Evolutionary conservation across 169 alveolate species (phyloP), one percentile per base, ranked within the genome.

Genomic region (Plasmodium inui): DNA sequence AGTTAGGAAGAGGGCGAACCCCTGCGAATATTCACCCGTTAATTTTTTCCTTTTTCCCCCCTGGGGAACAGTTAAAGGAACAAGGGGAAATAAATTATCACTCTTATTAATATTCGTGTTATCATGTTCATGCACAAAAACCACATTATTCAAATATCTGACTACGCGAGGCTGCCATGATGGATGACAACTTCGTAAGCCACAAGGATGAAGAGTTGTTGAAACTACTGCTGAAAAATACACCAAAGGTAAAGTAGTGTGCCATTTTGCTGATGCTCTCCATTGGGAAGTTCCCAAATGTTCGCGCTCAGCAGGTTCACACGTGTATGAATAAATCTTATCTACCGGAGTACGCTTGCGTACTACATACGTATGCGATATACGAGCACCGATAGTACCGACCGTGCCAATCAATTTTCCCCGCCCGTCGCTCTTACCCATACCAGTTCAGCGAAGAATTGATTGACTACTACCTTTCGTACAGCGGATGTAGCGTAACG

Each of bases 111-210:
- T 50, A 50, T 50, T 50, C 61, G 22, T 50, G 61, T 50, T 50
- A 1, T 50, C 22, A 50, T 50, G 61, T 12, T 50, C 61, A 83
- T 83, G 53, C 73, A 22, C n/a, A 30, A 61, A 32, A 83, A 12
- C 5, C 19, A 30, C 8, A 41, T 50, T 28, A 14, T 53, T 14
- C 72, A 73, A 85, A 34, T 26, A 10, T 46, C 82, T 70, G 37
- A n/a, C 72, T 34, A 3, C 30, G 34, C 44, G 19, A 7, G 82
- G 41, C 53, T 89, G 67, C 71, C 71, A 89, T 19, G 44, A 89
- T 89, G 94, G 94, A 89, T 89, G 82, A 89, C 28, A 80, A 89
- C 76, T 89, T 78, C 76, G 90, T 89, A 61, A 89, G 46, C 82
- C 84, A 89, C 19, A 81, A 89, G 28, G 94, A 89, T 46, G 94